Evolutionary conservation across 805 yeast genomes (phyloP), one percentile per base, ranked within the genome.

Genomic region (Phaffomyces antillensis): DNA sequence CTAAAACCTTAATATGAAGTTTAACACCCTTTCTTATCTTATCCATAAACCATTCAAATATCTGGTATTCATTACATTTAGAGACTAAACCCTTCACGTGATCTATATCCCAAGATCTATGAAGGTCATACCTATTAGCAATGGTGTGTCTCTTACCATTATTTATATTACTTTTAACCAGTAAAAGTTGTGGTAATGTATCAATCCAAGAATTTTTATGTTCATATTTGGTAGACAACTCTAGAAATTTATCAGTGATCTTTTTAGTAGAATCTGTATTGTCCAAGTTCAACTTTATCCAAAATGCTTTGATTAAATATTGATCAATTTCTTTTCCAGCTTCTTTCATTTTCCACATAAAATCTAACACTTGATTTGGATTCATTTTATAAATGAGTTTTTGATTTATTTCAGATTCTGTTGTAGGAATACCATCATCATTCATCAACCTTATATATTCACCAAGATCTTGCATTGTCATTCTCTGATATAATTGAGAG

Each of bases 21-120:
- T 51, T 47, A 11, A 41, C 46, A 9, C 60, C 60, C 2, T 41
- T 49, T n/a, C 61, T 44, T 1, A 53, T 15, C 13, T 41, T 16
- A 24, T 43, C 39, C 12, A 39, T 48, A 9, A 50, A 38, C 24
- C 37, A 18, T 2, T 41, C n/a, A n/a, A 48, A 15, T 5, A 50
- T 41, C 24, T 23, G 26, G 10, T n/a, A 11, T 13, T 44, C 43
- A 7, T 39, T 6, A 11, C 35, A 35, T 11, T 31, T 35, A 7
- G 8, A n/a, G 3, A 36, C 31, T 3, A 33, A 25, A 11, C 15
- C 37, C 10, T 34, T 12, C 10, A 46, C 31, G 20, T 40, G 44
- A 4, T 46, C 40, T n/a, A 37, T 11, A 9, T 26, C 37, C 49
- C 46, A 46, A 10, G 10, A 11, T 4, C 7, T 15, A 11, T 41